Evolutionary conservation across 495 filamentous ascomycete species (phyloP).

Genomic region (Xylaria sp.): DNA sequence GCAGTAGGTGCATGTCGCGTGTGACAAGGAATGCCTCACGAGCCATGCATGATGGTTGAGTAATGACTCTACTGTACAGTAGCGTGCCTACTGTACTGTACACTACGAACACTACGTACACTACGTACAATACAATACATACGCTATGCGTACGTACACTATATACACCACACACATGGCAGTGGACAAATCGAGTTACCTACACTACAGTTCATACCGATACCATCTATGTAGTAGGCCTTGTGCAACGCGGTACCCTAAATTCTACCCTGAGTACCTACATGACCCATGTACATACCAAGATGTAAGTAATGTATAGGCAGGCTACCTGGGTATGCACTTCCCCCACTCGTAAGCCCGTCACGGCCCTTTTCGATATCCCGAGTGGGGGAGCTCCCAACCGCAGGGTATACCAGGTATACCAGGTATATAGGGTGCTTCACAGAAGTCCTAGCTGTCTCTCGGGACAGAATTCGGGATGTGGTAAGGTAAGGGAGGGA

Average conservation of each 20-base stretch:
- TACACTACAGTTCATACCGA: too few relatives aligned
- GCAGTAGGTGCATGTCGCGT: conserved; percentile 10
- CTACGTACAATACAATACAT: too few relatives aligned
- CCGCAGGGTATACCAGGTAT: background rate
- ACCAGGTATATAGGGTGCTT: background rate
- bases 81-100: background rate
- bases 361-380: conserved; percentile 15
- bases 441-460: conserved; percentile 15
- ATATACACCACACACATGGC: too few relatives aligned
- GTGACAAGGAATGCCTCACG: conserved; percentile 15
- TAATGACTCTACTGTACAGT: conserved; percentile 5
- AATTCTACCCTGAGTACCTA: too few relatives aligned
- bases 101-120: background rate
- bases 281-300: too few relatives aligned
- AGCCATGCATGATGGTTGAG: conserved; percentile 21
- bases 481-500: background rate
- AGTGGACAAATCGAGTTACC: background rate
- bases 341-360: conserved; percentile 12
- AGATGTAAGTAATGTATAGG: background rate
- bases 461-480: background rate
- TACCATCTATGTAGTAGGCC: too few relatives aligned
- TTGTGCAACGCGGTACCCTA: background rate
- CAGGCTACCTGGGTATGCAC: background rate
- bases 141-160: too few relatives aligned
- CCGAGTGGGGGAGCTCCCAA: conserved; percentile 16